Conservation (phyloP, 1,139 yeast genomes). For the Yamadazyma triangularis region DNA sequence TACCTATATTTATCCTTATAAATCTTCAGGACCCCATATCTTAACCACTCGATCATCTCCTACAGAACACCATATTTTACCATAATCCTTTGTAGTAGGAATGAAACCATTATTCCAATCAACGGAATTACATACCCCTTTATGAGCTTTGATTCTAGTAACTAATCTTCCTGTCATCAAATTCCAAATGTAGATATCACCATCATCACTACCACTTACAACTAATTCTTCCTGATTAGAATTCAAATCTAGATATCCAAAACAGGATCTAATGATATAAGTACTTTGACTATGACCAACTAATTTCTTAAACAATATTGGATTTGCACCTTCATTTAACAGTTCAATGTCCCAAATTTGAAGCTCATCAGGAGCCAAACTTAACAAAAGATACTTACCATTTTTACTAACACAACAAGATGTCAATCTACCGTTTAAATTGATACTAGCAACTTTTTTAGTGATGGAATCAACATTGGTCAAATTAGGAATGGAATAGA, state of each 20-base stretch:
- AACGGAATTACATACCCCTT: slow-evolving; percentile 66
- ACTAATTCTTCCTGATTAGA: slow-evolving; percentile 61
- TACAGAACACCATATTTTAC: slow-evolving; percentile 70
- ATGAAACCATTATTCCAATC: slow-evolving; percentile 55
- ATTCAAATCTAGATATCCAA: slow-evolving; percentile 48
- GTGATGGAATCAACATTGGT: slow-evolving; percentile 33
- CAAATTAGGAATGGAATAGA: slow-evolving; percentile 41
- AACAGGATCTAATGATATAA: slow-evolving; percentile 71
- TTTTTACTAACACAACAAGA: slow-evolving; percentile 37
- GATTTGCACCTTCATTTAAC: slow-evolving; percentile 17
- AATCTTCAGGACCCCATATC: slow-evolving; percentile 66
- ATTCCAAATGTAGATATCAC: slow-evolving; percentile 78
- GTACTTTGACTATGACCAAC: slow-evolving; percentile 70
- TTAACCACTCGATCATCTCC: slow-evolving; percentile 74
- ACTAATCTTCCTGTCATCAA: slow-evolving; percentile 67
- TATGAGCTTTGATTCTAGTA: slow-evolving; percentile 58
- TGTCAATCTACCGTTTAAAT: slow-evolving; percentile 33
- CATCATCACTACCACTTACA: slow-evolving; percentile 81
- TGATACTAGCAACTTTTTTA: slow-evolving; percentile 28
- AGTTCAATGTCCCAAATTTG: slow-evolving; percentile 65
- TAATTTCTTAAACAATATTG: slow-evolving; percentile 54
- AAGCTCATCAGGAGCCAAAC: slow-evolving; percentile 71
- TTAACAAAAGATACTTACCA: slow-evolving; percentile 54
- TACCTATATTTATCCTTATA: too few species aligned
- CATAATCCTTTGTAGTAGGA: slow-evolving; percentile 29